Evolutionary conservation across 805 yeast genomes (phyloP).

Genomic region (Yamadazyma paraphyllophila): DNA sequence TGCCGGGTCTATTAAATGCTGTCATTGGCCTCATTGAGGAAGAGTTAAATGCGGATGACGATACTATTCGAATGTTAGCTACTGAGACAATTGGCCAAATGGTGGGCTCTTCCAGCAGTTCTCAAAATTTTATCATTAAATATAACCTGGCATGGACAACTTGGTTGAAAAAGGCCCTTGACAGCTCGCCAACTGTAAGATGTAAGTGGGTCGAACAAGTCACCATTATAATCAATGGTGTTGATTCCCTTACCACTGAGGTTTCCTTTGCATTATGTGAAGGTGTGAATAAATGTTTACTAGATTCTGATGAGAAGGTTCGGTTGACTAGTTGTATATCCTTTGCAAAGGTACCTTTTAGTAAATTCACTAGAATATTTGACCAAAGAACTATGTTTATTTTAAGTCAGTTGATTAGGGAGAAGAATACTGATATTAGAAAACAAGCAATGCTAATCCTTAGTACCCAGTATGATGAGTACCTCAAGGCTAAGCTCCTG

Average conservation of each 20-base stretch:
- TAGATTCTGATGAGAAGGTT: slow-evolving; percentile 75
- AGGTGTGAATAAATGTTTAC: slow-evolving; percentile 64
- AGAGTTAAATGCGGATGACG: slow-evolving; percentile 72
- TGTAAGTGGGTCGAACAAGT: slow-evolving; percentile 66
- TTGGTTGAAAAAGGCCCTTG: slow-evolving; percentile 77
- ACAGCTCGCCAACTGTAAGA: slow-evolving; percentile 63
- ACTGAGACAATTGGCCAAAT: slow-evolving; percentile 72
- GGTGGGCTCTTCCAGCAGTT: slow-evolving; percentile 29
- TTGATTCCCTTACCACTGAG: slow-evolving; percentile 39
- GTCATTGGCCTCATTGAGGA: slow-evolving; percentile 79
- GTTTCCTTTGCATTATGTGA: slow-evolving; percentile 36
- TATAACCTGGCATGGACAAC: slow-evolving; percentile 61
- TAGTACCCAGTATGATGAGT: slow-evolving; percentile 54
- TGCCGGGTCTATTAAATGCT: slow-evolving; percentile 71
- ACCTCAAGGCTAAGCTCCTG: slow-evolving; percentile 21
- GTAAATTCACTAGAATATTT: slow-evolving; percentile 48
- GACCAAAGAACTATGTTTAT: slow-evolving; percentile 49
- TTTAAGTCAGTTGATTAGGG: slow-evolving; percentile 65
- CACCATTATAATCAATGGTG: slow-evolving; percentile 42
- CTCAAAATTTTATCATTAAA: slow-evolving; percentile 44
- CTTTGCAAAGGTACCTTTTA: slow-evolving; percentile 46
- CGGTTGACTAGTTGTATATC: slow-evolving; percentile 59
- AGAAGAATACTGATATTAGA: slow-evolving; percentile 65
- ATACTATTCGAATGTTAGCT: slow-evolving; percentile 60
- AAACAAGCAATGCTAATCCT: slow-evolving; percentile 53